Percentiles rank a stretch among this genome's conserved stretches.
Conservation (phyloP, 805 yeast genomes). For the Saturnispora diversa region DNA sequence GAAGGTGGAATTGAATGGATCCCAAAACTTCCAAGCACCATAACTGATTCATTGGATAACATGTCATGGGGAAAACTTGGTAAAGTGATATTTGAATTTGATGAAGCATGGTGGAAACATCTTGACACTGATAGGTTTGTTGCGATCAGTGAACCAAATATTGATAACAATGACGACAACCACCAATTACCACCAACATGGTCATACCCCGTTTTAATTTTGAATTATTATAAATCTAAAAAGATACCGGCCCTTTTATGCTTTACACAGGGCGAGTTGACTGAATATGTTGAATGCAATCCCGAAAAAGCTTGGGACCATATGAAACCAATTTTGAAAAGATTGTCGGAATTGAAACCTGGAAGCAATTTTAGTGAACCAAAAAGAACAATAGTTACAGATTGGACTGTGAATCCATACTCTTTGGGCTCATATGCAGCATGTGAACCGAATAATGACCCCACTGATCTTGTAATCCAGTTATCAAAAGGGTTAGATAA, state of each 20-base stretch:
- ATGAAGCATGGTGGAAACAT: conserved; percentile 49
- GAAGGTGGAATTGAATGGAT: conserved; percentile 45
- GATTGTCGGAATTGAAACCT: conserved; percentile 12
- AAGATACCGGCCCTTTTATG: conserved; percentile 49
- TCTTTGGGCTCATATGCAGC: conserved; percentile 80
- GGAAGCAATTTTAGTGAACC: conserved; percentile 27
- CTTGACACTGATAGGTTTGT: conserved; percentile 42
- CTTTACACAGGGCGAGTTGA: conserved; percentile 65
- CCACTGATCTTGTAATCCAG: conserved; percentile 53
- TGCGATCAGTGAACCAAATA: conserved; percentile 17
- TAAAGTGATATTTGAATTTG: conserved; percentile 64
- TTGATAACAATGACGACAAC: background rate
- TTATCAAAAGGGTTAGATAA: conserved; percentile 50
- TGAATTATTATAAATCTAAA: conserved; percentile 48
- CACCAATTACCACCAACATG: conserved; percentile 35
- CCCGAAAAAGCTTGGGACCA: conserved; percentile 50
- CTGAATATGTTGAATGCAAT: conserved; percentile 47
- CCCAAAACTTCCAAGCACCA: conserved; percentile 44
- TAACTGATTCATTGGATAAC: conserved; percentile 36
- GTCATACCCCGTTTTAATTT: conserved; percentile 52
- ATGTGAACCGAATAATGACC: conserved; percentile 59
- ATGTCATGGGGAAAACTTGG: conserved; percentile 65
- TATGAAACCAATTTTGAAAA: conserved; percentile 44
- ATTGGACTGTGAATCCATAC: conserved; percentile 78
- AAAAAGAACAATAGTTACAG: conserved; percentile 40